phyloP scores from a whole-genome alignment of 768 basidiomycete genomes.

The Neoboletus magnificus region DNA sequence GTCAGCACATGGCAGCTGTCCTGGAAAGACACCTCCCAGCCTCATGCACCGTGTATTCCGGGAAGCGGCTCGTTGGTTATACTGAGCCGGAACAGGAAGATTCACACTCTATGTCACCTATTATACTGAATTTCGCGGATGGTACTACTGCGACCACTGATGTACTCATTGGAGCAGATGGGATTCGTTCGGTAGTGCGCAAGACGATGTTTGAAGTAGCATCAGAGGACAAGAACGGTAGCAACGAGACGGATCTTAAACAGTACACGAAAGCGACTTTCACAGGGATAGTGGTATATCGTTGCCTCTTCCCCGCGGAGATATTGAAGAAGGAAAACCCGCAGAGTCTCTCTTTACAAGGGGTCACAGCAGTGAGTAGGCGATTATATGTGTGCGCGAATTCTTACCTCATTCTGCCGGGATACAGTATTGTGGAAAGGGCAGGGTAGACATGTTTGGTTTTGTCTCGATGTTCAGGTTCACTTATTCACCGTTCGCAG shows the following conservation, averaged over 20 bases:
- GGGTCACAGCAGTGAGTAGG: conserved; percentile 19
- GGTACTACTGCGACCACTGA: conserved; percentile 31
- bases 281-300: conserved; percentile 42
- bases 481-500: conserved; percentile 22
- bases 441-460: not conserved
- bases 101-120: conserved; percentile 27
- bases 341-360: conserved; percentile 17
- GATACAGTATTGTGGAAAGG: conserved; percentile 12
- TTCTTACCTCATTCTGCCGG: conserved; percentile 7
- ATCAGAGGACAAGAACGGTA: not conserved
- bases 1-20: conserved; percentile 21
- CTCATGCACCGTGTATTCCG: conserved; percentile 16
- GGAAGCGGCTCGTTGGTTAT: conserved; percentile 23
- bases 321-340: conserved; percentile 26
- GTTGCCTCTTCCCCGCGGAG: conserved; percentile 35
- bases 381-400: not conserved
- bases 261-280: conserved; percentile 32
- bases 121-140: conserved; percentile 14
- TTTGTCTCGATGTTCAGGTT: not conserved
- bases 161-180: conserved; percentile 46
- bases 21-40: conserved; percentile 18
- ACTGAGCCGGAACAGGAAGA: not conserved
- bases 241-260: not conserved
- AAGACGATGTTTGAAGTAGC: conserved; percentile 20
- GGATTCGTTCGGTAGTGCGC: conserved; percentile 34